A percentile compares a stretch with the other conserved stretches of the same genome.
phyloP scores from a whole-genome alignment of 176 grass and related monocot genomes.

The Coix lacrymajobi region DNA sequence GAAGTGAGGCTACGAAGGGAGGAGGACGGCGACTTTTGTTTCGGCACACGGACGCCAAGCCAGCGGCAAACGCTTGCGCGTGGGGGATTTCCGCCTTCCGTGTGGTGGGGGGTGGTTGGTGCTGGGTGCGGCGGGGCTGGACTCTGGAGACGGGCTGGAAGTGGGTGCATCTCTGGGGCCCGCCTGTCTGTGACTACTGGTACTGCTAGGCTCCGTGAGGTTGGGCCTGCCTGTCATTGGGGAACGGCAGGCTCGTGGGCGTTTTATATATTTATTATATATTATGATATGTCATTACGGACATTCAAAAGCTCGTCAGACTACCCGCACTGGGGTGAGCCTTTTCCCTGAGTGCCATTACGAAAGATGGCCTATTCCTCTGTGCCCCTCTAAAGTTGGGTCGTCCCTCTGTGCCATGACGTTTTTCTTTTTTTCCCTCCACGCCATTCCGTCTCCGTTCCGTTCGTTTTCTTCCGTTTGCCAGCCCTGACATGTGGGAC shows the following conservation, averaged over 20 bases:
- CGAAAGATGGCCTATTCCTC: too few relatives aligned
- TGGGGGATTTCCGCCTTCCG: conserved; percentile 31
- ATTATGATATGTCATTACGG: too few relatives aligned
- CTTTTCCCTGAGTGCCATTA: too few relatives aligned
- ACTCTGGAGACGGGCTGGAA: neutral
- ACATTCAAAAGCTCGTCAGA: too few relatives aligned
- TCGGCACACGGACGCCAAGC: conserved; percentile 36
- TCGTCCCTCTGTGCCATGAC: too few relatives aligned
- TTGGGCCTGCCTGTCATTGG: neutral
- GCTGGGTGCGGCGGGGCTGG: neutral
- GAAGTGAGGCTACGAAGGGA: neutral
- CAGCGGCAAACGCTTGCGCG: neutral
- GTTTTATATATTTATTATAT: neutral
- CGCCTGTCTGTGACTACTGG: neutral
- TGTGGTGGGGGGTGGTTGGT: conserved; percentile 20
- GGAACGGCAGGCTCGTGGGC: neutral
- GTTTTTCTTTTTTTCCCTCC: too few relatives aligned
- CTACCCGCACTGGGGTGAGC: too few relatives aligned
- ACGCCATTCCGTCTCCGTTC: too few relatives aligned
- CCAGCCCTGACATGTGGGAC: too few relatives aligned
- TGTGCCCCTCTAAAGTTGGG: too few relatives aligned
- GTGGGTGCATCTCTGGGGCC: neutral
- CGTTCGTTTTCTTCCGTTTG: too few relatives aligned
- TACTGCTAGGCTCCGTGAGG: neutral
- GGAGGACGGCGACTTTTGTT: conserved; percentile 39